Evolutionary conservation across 1,284 basidiomycete species (phyloP), one percentile per base, ranked within the genome.

Genomic region (Melampsora abietis-canadensis): DNA sequence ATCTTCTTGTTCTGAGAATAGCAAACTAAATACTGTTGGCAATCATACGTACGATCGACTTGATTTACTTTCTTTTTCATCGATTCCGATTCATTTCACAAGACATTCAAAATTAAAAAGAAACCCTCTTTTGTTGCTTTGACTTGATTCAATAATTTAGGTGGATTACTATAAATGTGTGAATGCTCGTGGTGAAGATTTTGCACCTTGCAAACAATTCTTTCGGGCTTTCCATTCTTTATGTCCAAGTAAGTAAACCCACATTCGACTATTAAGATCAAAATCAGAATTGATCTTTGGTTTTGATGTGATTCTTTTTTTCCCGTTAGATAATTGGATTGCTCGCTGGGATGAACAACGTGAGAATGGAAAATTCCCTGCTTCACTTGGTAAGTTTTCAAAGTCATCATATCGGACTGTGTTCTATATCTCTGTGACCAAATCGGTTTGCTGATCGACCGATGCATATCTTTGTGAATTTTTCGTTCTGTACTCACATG

Each of bases 131-230:
- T n/a, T n/a, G n/a, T n/a, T n/a, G n/a, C n/a, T n/a, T n/a, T n/a
- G n/a, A n/a, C n/a, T n/a, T n/a, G n/a, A n/a, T n/a, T n/a, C n/a
- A n/a, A n/a, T n/a, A n/a, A n/a, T n/a, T n/a, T 77, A 77, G 57
- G 75, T 77, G 70, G 82, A 98, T 85, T 96, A 95, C 87, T 92
- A 92, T 89, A 96, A 95, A 84, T 99, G 96, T 83, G 85, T 98
- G 80, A 86, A 91, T 81, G 94, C 93, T 80, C 98, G 97, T 86
- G 96, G 96, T 78, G 95, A 98, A 81, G 96, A 98, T 77, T 98
- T 90, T 83, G 88, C 90, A 27, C 94, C 96, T 10, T 98, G 96
- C 90, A 94, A 95, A 86, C 94, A 97, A 85, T 99, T 99, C 89
- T 92, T 91, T 86, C 88, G 89, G 82, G 92, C 92, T 47, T 99